Base-by-base conservation (phyloP, 129 eudicot genomes). In the Flaveria trinervia region DNA sequence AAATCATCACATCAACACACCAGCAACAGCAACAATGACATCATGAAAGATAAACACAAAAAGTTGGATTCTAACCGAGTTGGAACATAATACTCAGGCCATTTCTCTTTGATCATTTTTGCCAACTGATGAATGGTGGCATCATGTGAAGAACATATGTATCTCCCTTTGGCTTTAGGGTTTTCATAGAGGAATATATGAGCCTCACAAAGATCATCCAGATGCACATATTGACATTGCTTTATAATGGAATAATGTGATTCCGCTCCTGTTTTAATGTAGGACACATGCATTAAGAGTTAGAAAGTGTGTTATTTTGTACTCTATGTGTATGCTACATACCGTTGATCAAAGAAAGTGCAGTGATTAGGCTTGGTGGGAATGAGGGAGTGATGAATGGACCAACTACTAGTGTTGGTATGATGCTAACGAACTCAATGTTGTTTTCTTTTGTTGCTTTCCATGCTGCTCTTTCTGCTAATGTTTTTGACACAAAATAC, bases 41-140 rank as follows among this genome's bases (percentile, higher is more conserved):
- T 36, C 41, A 36, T 36, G 64, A 30, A 56, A 20, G 17, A 71
- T 50, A 23, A 49, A 15, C n/a, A 49, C 33, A 45, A 4, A n/a
- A 7, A 15, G 8, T 6, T 75, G 64, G 72, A 61, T 71, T 43
- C 86, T 79, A 86, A 90, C 98, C 83, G 80, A 16, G 88, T 82
- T n/a, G 98, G 96, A 56, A 93, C 73, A n/a, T 85, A 44, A 75
- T 93, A 93, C 59, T 93, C 91, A 0, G 96, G 96, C 93, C 93
- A 93, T 46, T 90, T 87, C 46, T 88, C 79, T 36, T 76, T 66
- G 8, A 93, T 67, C 89, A 93, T 45, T 77, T 68, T 84, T 22
- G 82, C 96, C 49, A 93, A 36, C 46, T 90, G 95, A 72, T 88
- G 84, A 65, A 93, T 88, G 78, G 95, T 93, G 67, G 90, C 90